Base-by-base conservation (phyloP, 352 stramenopile genomes). In the Globisporangium yorkense region DNA sequence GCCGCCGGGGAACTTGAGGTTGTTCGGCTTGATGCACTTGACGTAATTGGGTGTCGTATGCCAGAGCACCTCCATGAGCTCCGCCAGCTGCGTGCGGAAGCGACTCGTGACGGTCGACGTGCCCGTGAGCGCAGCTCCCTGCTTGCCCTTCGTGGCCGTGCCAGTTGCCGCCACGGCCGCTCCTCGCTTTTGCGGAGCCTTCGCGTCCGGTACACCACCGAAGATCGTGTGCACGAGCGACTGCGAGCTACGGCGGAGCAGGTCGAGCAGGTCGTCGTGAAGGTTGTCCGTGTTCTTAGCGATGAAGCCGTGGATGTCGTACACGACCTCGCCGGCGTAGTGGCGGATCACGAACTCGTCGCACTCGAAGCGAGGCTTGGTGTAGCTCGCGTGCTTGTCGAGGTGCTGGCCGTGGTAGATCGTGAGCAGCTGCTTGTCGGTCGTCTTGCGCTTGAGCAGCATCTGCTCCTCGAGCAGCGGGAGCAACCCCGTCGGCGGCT, bases 1-100 rank as follows among this genome's bases (percentile, higher is more conserved):
- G 12, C 86, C 71, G 43, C 91, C 80, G 0, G 89, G 77, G 46
- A 96, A 93, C 63, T 97, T 98, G 18, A 94, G 61, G 51, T 90
- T 96, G 74, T 98, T 98, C 5, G 93, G 93, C 71, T 98, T 98
- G 68, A 98, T 96, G 58, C 92, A 98, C 61, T 96, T 94, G 65
- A 98, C 92, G 63, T 98, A 98, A 41, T 92, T 92, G 6, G 90
- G 89, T n/a, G 89, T 89, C 47, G 92, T 98, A 41, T 69, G 72
- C 69, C 75, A 84, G 12, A 97, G 59, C 37, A 93, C 80, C 6
- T 90, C 78, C 83, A 93, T 94, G 40, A 96, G 67, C 27, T 91
- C 83, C 0, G 66, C 51, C 5, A 97, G 55, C 54, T 97, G 88
- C n/a, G 72, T 85, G 9, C 80, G 75, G 56, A 91, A 91, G 12